Evolutionary conservation across 164 flowering plant species (phyloP).

Genomic region (Magnolia sinica): DNA sequence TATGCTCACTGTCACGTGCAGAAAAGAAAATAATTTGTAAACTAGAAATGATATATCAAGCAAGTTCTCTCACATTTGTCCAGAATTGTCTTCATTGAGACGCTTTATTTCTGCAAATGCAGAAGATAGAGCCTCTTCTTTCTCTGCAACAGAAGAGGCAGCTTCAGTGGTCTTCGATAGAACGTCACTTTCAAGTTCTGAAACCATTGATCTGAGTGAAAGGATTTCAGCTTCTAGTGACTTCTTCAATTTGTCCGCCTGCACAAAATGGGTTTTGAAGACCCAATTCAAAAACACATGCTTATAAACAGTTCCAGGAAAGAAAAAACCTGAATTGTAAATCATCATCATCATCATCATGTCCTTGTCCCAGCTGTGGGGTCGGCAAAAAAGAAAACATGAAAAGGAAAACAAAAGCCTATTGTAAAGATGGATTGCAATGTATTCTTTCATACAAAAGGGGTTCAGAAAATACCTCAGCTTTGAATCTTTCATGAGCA

Average conservation of each 20-base stretch:
- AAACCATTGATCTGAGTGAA: conserved; percentile 50
- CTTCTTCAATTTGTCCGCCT: conserved; percentile 66
- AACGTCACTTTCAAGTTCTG: conserved; percentile 59
- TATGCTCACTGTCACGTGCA: not conserved
- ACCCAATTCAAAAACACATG: not conserved
- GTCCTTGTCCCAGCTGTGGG: not conserved
- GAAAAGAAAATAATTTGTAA: not conserved
- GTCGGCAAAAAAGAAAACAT: not conserved
- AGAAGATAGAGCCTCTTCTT: conserved; percentile 64
- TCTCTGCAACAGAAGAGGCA: conserved; percentile 51
- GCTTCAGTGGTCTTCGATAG: conserved; percentile 47
- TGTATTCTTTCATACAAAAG: not conserved
- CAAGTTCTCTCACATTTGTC: conserved; percentile 39
- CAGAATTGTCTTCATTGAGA: conserved; percentile 55
- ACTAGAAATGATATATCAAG: not conserved
- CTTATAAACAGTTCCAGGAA: not conserved
- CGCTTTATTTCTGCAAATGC: conserved; percentile 47
- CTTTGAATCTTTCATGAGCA: conserved; percentile 65
- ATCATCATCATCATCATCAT: not conserved
- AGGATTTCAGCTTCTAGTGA: conserved; percentile 65
- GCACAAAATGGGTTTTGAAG: conserved; percentile 1
- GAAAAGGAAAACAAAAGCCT: not conserved
- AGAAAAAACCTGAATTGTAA: not conserved
- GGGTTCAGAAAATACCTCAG: conserved; percentile 45
- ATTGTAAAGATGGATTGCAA: not conserved